These are phyloP conservation scores for Malus fusca DNA, from an alignment of 306 rosid species.

Conservation along the genomic window DNA sequence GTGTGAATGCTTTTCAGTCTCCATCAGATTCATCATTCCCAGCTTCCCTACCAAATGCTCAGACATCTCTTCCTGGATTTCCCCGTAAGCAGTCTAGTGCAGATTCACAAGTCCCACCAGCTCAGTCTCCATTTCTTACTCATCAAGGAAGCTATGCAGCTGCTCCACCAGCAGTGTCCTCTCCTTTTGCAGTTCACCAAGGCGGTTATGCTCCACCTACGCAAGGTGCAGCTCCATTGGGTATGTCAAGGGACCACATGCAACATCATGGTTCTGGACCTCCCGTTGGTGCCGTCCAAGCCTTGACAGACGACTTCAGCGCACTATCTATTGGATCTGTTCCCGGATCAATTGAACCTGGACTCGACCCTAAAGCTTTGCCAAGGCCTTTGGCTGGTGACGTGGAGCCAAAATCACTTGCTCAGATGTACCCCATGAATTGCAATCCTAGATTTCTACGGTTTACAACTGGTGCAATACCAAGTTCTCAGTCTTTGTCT, in stretches of 20 bases:
- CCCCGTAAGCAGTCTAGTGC: slow-evolving; percentile 42
- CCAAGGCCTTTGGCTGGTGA: slow-evolving; percentile 94
- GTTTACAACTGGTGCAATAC: slow-evolving; percentile 78
- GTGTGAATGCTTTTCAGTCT: slow-evolving; percentile 38
- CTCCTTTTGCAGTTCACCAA: slow-evolving; percentile 52
- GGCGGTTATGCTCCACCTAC: slow-evolving; percentile 58
- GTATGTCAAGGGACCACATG: slow-evolving; percentile 41
- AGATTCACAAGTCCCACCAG: slow-evolving; percentile 48
- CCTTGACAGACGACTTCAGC: slow-evolving; percentile 78
- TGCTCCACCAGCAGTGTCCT: slow-evolving; percentile 31
- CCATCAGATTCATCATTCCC: slow-evolving; percentile 38
- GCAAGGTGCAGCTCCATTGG: slow-evolving; percentile 48
- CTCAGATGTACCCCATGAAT: slow-evolving; percentile 58
- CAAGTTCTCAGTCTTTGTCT: slow-evolving; percentile 89
- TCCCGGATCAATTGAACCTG: slow-evolving; percentile 80
- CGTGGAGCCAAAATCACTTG: slow-evolving; percentile 54
- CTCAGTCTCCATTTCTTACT: slow-evolving; percentile 44
- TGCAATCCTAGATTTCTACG: slow-evolving; percentile 73
- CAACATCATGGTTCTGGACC: slow-evolving; percentile 56
- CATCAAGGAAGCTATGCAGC: slow-evolving; percentile 53
- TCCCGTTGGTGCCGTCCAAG: slow-evolving; percentile 59
- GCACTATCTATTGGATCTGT: slow-evolving; percentile 75
- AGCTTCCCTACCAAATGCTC: slow-evolving; percentile 40
- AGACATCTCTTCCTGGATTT: slow-evolving; percentile 69
- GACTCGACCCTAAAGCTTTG: slow-evolving; percentile 62